Conservation (phyloP, 1,139 yeast species). For the Diutina ranongensis region DNA sequence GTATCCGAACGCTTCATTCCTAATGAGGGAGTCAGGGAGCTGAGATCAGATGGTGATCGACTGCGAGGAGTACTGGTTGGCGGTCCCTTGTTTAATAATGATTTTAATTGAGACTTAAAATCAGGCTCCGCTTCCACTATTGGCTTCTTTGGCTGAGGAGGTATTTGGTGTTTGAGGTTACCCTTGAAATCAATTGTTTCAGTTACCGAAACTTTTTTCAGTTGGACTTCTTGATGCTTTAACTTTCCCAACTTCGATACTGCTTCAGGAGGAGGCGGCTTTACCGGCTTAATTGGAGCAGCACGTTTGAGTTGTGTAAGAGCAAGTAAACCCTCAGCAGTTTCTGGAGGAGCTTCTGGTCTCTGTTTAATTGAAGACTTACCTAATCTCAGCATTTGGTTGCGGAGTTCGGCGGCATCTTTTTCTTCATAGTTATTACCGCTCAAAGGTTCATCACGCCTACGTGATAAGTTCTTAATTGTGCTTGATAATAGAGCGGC, state of each 20-base stretch:
- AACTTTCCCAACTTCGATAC: not conserved
- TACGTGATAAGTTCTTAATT: not conserved
- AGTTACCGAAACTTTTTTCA: not conserved
- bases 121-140: not conserved
- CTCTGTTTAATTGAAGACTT: not conserved
- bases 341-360: not conserved
- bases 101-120: not conserved
- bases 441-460: not conserved
- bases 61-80: not conserved
- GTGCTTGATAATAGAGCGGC: not conserved
- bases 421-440: not conserved
- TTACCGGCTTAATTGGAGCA: not conserved
- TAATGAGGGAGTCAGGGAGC: not conserved
- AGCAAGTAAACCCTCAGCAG: not conserved
- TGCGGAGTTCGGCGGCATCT: conserved; percentile 1
- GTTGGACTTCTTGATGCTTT: conserved; percentile 1
- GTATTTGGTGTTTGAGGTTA: not conserved
- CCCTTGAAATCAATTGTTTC: not conserved
- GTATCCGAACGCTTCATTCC: conserved; percentile 1
- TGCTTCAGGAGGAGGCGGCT: not conserved
- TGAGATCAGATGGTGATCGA: not conserved
- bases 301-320: not conserved
- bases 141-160: not conserved
- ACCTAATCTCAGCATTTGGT: conserved; percentile 3
- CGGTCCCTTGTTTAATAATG: not conserved